Evolutionary conservation across 306 rosid species (phyloP).

Genomic region (Lathyrus aphaca): DNA sequence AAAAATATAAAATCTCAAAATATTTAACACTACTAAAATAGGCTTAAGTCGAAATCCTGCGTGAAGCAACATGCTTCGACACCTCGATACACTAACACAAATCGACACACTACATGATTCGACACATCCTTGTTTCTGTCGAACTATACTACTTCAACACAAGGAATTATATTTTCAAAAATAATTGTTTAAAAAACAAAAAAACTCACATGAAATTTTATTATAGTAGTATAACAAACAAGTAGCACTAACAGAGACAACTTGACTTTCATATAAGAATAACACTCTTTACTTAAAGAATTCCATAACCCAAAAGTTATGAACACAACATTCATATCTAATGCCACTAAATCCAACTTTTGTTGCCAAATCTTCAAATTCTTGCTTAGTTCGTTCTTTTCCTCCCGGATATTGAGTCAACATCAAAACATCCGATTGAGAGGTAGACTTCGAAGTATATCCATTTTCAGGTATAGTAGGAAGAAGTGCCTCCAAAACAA

Average conservation of each 20-base stretch:
- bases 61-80: too few species aligned
- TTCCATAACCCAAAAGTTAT: constrained; percentile 51
- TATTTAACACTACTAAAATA: too few species aligned
- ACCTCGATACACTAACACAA: too few species aligned
- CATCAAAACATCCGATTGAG: constrained; percentile 47
- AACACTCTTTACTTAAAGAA: constrained; percentile 44
- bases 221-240: background rate
- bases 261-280: background rate
- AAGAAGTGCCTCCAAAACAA: constrained; percentile 44
- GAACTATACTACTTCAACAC: too few species aligned
- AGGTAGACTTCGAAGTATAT: background rate
- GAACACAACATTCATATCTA: constrained; percentile 32
- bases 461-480: constrained; percentile 36
- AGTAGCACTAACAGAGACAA: background rate
- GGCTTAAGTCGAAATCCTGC: too few species aligned
- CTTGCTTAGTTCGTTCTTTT: constrained; percentile 49
- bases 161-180: too few species aligned
- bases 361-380: constrained; percentile 46
- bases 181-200: too few species aligned
- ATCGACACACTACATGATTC: too few species aligned
- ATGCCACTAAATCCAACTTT: constrained; percentile 54
- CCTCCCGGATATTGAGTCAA: constrained; percentile 37
- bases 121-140: too few species aligned
- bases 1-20: too few species aligned
- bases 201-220: background rate